These are phyloP conservation scores for Fusarium sp. DNA, from an alignment of 2,329 filamentous ascomycete genomes.

Conservation along the genomic window DNA sequence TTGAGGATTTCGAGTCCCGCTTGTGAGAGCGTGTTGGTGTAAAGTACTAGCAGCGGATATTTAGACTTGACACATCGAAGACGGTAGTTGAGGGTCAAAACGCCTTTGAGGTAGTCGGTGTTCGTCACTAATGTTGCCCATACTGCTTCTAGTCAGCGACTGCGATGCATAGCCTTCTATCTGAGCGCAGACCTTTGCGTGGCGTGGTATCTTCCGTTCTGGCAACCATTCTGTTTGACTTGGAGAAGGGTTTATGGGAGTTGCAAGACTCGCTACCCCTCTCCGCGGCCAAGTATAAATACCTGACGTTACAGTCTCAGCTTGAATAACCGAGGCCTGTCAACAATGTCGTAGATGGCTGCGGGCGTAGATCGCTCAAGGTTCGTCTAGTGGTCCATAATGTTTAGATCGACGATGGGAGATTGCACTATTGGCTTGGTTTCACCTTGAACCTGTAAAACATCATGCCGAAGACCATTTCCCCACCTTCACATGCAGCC, in stretches of 20 bases:
- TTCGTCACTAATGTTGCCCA: conserved; percentile 34
- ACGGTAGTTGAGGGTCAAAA: conserved; percentile 19
- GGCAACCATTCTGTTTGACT: not conserved
- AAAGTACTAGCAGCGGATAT: conserved; percentile 2
- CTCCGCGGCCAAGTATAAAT: not conserved
- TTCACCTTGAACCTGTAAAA: not conserved
- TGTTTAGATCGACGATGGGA: not conserved
- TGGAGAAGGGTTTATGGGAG: accelerated
- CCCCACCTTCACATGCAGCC: not conserved
- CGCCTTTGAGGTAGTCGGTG: conserved; percentile 17
- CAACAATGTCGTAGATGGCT: not conserved
- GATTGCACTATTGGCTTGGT: not conserved
- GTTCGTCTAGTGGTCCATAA: not conserved
- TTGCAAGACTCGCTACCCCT: not conserved
- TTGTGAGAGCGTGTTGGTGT: conserved; percentile 2
- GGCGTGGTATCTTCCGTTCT: not conserved
- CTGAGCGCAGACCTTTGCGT: not conserved
- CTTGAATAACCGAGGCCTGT: too few relatives aligned
- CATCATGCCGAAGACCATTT: too few relatives aligned
- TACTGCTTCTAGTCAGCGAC: not conserved
- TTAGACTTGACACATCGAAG: conserved; percentile 12
- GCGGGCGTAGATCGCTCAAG: not conserved
- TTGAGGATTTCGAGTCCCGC: not conserved
- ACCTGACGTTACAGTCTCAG: not conserved
- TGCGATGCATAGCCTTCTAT: too few relatives aligned